Base-by-base conservation (phyloP, 2,329 filamentous ascomycete species). In the Aspergillus terreus region DNA sequence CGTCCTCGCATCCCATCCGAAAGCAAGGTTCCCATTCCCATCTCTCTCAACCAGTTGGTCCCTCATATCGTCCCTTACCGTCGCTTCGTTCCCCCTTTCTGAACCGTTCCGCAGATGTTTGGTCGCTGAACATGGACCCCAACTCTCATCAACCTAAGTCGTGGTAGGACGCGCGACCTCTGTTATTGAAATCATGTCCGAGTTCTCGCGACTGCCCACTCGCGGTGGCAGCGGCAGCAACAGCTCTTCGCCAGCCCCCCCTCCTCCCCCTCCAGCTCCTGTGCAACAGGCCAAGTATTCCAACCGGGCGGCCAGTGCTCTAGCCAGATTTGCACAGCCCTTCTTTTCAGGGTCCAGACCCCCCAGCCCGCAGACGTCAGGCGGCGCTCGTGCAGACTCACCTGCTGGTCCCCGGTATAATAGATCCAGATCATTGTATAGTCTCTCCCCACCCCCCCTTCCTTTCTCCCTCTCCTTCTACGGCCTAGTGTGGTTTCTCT, bases 341-440 rank as follows among this genome's bases (percentile, higher is more conserved):
- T 78, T 81, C 64, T 74, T 78, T 51, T 79, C 78, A 50, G 78
- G 73, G 58, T 79, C 78, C 55, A 72, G 79, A 44, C 78, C 79
- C 32, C 74, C 79, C 41, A 82, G 77, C 63, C 75, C 77, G 52
- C 76, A 79, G 61, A 70, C 72, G 47, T 66, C 63, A 55, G 56
- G 53, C 60, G 70, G 70, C 53, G 27, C 27, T 30, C 68, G 62
- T 52, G 57, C 61, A 51, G 62, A 65, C 36, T 46, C 55, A 43
- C 51, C 60, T 47, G 59, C 63, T 61, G 58, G 61, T 48, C 57
- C 63, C 53, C 67, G 67, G 44, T 61, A 64, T 53, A 63, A 66
- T 55, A 67, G 65, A 58, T 67, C 71, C 35, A 69, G 66, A 62
- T 72, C 71, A 52, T 63, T 72, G 71, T 74, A 71, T 54, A 56